These are phyloP conservation scores for Yamadazyma atmosphaerica DNA, from an alignment of 1,139 yeast genomes.

Conservation along the genomic window DNA sequence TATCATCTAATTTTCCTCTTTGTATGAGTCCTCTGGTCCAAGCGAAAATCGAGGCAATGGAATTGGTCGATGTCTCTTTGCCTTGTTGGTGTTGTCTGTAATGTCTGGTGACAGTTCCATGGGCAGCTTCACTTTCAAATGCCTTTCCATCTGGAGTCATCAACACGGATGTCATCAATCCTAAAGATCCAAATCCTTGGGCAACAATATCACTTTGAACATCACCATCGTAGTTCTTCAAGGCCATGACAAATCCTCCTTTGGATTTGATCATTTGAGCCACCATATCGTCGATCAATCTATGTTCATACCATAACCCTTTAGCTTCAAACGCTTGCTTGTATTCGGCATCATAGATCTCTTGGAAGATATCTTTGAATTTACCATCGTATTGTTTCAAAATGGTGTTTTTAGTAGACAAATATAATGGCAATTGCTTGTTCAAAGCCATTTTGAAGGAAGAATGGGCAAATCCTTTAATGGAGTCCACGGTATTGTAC, in stretches of 20 bases:
- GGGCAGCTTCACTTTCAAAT: constrained; percentile 83
- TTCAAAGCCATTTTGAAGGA: constrained; percentile 73
- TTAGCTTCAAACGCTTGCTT: constrained; percentile 56
- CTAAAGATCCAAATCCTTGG: constrained; percentile 83
- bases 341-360: constrained; percentile 59
- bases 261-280: constrained; percentile 85
- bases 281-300: constrained; percentile 85
- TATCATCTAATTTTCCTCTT: constrained; percentile 73
- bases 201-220: constrained; percentile 85
- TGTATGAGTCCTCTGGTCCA: constrained; percentile 85
- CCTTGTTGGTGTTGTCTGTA: constrained; percentile 84
- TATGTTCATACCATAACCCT: constrained; percentile 79
- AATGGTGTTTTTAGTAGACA: constrained; percentile 79
- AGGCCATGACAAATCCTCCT: constrained; percentile 82
- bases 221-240: constrained; percentile 86
- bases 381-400: constrained; percentile 81
- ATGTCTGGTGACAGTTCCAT: constrained; percentile 86
- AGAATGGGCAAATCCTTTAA: constrained; percentile 73
- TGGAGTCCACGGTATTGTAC: constrained; percentile 85
- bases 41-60: constrained; percentile 82
- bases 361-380: constrained; percentile 78
- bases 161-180: constrained; percentile 80
- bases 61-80: constrained; percentile 80
- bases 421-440: constrained; percentile 64
- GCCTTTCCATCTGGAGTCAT: constrained; percentile 88